Percentiles rank a stretch among this genome's conserved stretches.
phyloP scores from a whole-genome alignment of 2,329 filamentous ascomycete species.

The Talaromyces sp. region DNA sequence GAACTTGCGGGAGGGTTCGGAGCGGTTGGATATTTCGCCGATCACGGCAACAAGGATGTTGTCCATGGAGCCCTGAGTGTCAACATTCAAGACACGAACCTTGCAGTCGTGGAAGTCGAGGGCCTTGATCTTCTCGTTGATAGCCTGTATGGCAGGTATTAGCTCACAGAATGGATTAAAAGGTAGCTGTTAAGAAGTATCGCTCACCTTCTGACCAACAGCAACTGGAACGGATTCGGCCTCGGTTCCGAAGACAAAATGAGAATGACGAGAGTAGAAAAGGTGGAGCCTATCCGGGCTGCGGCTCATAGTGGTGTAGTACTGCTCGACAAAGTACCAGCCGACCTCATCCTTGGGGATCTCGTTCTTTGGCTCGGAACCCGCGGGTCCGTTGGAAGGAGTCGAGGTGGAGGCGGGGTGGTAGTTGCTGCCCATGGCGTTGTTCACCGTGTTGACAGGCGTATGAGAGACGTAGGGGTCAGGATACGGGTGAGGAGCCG shows the following conservation, averaged over 20 bases:
- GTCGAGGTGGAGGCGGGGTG: constrained; percentile 36
- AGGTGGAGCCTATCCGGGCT: constrained; percentile 88
- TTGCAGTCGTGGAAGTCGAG: constrained; percentile 97
- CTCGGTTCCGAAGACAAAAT: constrained; percentile 89
- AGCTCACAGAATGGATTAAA: constrained; percentile 3
- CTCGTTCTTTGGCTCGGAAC: constrained; percentile 35
- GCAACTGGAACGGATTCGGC: constrained; percentile 82
- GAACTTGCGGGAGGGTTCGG: constrained; percentile 87
- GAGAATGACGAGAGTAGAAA: constrained; percentile 94
- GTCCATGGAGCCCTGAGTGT: constrained; percentile 85
- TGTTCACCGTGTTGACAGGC: constrained; percentile 22
- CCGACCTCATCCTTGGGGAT: constrained; percentile 87
- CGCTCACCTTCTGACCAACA: constrained; percentile 76
- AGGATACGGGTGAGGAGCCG: constrained; percentile 33
- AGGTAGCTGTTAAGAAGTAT: neutral
- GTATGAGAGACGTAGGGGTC: constrained; percentile 29
- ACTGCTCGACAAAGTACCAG: constrained; percentile 99
- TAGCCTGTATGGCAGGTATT: constrained; percentile 55
- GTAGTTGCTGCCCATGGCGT: constrained; percentile 27
- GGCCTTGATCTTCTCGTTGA: constrained; percentile 88
- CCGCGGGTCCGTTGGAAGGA: constrained; percentile 29
- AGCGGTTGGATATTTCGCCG: constrained; percentile 94
- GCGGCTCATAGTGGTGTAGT: constrained; percentile 96
- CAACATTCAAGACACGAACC: constrained; percentile 95
- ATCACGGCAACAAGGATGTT: constrained; percentile 98